These are phyloP conservation scores for Tagetes patula DNA, from an alignment of 129 eudicot species.

Conservation along the genomic window DNA sequence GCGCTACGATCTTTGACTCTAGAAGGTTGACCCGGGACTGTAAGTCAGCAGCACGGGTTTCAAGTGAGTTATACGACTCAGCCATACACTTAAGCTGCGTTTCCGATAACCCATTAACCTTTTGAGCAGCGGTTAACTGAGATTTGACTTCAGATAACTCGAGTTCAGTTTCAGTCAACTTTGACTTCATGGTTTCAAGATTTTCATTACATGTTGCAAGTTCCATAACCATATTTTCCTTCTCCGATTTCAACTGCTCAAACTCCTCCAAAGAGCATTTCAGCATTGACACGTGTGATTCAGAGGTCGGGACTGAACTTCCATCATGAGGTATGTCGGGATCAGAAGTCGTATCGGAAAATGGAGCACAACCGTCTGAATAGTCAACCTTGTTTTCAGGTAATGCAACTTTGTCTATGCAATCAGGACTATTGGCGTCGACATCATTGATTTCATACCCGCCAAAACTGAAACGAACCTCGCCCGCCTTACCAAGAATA, in stretches of 20 bases:
- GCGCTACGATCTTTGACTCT: slow-evolving; percentile 46
- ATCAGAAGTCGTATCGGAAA: slow-evolving; percentile 80
- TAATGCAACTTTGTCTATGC: slow-evolving; percentile 92
- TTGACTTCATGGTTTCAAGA: slow-evolving; percentile 61
- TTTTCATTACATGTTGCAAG: slow-evolving; percentile 62
- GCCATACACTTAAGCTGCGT: slow-evolving; percentile 99
- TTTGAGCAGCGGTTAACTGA: slow-evolving; percentile 72
- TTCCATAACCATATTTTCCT: slow-evolving; percentile 61
- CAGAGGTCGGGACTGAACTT: slow-evolving; percentile 68
- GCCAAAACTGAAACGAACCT: slow-evolving; percentile 50
- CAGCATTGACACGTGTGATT: slow-evolving; percentile 47
- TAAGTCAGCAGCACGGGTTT: slow-evolving; percentile 69
- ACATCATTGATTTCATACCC: slow-evolving; percentile 56
- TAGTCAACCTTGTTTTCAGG: slow-evolving; percentile 70
- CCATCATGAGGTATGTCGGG: slow-evolving; percentile 77
- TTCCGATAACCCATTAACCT: slow-evolving; percentile 78
- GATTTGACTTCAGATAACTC: slow-evolving; percentile 68
- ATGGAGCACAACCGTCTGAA: slow-evolving; percentile 53
- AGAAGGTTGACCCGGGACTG: slow-evolving; percentile 63
- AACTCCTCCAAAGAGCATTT: slow-evolving; percentile 80
- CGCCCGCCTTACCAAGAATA: slow-evolving; percentile 54
- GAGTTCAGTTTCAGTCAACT: slow-evolving; percentile 73
- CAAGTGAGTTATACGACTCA: slow-evolving; percentile 89
- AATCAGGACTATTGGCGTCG: slow-evolving; percentile 71
- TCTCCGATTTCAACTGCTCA: slow-evolving; percentile 69